phyloP scores from a whole-genome alignment of 176 grass and related monocot species.

The Elymus sibiricus region DNA sequence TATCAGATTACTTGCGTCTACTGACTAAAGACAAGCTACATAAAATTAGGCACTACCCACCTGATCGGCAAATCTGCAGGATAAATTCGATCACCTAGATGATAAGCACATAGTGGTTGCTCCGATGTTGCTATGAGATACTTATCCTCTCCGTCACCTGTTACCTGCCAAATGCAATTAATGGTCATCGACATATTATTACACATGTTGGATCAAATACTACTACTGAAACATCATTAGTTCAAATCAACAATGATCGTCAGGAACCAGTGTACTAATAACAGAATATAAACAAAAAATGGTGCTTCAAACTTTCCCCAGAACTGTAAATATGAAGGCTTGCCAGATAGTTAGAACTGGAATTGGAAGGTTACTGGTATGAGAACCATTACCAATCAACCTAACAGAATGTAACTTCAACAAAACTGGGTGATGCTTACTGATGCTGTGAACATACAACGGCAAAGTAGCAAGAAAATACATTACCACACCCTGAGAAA shows the following conservation, averaged over 20 bases:
- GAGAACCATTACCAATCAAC: neutral
- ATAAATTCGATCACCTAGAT: constrained; percentile 89
- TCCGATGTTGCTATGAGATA: constrained; percentile 97
- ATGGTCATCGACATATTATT: neutral
- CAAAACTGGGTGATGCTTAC: neutral
- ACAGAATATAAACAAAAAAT: neutral
- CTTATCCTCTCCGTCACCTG: constrained; percentile 93
- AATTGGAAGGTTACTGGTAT: neutral
- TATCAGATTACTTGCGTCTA: neutral
- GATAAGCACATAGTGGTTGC: constrained; percentile 90
- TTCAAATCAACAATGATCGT: neutral
- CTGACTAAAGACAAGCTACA: constrained; percentile 5
- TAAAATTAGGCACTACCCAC: constrained; percentile 36
- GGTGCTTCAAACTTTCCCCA: neutral
- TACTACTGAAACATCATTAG: neutral
- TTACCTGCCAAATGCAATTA: constrained; percentile 56
- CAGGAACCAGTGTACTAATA: neutral
- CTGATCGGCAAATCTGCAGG: constrained; percentile 72
- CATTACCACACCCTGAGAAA: neutral
- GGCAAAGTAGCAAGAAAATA: neutral
- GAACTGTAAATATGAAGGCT: neutral
- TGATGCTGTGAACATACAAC: neutral
- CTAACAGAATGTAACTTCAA: neutral
- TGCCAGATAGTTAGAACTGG: neutral
- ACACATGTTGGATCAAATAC: constrained; percentile 13